Conservation (phyloP, 768 basidiomycete genomes). For the Leccinum subgranulosum region DNA sequence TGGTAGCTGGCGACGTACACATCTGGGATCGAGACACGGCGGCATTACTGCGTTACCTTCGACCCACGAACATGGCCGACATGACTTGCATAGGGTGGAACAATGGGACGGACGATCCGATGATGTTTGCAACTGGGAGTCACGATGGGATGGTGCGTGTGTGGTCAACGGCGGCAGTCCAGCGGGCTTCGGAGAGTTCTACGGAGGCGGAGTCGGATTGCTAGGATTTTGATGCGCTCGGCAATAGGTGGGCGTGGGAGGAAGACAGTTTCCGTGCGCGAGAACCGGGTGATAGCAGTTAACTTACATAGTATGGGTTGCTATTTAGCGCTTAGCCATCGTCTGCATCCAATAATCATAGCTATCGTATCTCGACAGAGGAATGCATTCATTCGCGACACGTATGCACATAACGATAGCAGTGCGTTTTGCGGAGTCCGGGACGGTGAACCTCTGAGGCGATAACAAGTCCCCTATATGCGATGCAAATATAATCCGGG, state of each 20-base stretch:
- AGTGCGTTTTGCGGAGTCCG: neutral
- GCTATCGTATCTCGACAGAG: neutral
- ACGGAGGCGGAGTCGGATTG: conserved; percentile 22
- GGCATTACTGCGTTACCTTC: conserved; percentile 64
- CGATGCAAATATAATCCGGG: neutral
- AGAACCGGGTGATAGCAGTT: neutral
- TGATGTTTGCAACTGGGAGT: conserved; percentile 67
- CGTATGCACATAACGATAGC: neutral
- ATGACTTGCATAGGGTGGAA: conserved; percentile 85
- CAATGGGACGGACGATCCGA: conserved; percentile 43
- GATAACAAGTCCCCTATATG: neutral
- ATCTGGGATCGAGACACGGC: conserved; percentile 85
- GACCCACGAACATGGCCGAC: conserved; percentile 50
- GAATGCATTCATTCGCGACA: neutral
- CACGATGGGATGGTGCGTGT: conserved; percentile 76
- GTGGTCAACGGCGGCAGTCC: conserved; percentile 52
- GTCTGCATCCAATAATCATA: neutral
- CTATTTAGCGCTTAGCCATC: neutral
- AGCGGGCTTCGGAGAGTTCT: conserved; percentile 12
- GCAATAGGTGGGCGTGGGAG: neutral
- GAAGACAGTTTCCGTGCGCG: neutral
- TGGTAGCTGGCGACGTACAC: conserved; percentile 71
- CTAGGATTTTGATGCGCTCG: neutral
- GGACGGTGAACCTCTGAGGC: neutral
- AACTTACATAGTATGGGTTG: neutral